Conservation (phyloP, 768 basidiomycete species). For the Xanthoconium stramineum region DNA sequence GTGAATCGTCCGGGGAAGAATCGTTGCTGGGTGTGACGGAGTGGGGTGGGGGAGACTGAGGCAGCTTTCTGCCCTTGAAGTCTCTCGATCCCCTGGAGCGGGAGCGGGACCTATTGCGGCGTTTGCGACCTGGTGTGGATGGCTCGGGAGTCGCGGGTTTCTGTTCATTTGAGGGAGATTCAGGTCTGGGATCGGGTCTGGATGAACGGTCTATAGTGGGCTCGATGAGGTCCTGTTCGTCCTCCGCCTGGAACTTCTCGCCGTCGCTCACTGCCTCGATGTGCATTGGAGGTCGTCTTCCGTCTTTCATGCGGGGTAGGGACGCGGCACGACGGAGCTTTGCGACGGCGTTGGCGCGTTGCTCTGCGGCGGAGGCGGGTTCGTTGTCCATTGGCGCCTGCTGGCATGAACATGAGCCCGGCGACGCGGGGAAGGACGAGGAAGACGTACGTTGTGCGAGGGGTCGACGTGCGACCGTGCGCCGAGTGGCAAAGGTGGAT, state of each 20-base stretch:
- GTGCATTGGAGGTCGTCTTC: conserved; percentile 84
- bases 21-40: conserved; percentile 52
- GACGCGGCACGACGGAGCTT: conserved; percentile 92
- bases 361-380: conserved; percentile 55
- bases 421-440: rapidly evolving
- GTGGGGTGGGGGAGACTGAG: conserved; percentile 45
- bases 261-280: conserved; percentile 80
- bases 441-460: conserved; percentile 6
- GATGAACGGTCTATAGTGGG: conserved; percentile 5
- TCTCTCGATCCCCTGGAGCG: conserved; percentile 64
- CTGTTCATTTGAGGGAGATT: conserved; percentile 26
- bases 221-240: conserved; percentile 20
- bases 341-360: conserved; percentile 84
- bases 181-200: conserved; percentile 23
- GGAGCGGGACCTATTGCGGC: conserved; percentile 70
- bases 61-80: conserved; percentile 58
- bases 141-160: conserved; percentile 40
- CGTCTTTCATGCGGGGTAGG: conserved; percentile 87
- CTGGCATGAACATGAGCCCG: neutral
- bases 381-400: conserved; percentile 33
- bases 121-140: conserved; percentile 46
- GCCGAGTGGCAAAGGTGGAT: conserved; percentile 7
- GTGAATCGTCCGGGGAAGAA: conserved; percentile 65
- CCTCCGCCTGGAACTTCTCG: conserved; percentile 52
- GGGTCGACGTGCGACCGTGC: conserved; percentile 3